phyloP scores from a whole-genome alignment of 257 asterid species.

The Solanum chilense region DNA sequence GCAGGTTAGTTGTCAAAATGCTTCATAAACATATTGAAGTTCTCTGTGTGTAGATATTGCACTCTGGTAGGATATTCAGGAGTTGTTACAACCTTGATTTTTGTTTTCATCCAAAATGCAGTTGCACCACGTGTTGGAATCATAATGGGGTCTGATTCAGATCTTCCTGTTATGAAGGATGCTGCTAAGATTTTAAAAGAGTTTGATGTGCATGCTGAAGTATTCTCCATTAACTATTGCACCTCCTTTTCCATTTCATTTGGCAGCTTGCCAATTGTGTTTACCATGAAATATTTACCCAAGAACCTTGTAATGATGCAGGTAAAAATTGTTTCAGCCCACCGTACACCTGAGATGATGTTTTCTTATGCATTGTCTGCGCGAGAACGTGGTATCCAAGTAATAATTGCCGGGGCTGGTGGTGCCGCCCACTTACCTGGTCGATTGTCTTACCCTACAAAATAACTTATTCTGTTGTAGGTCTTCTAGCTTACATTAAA shows the following conservation, averaged over 20 bases:
- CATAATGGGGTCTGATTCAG: conserved; percentile 99
- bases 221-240: conserved; percentile 8
- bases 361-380: conserved; percentile 75
- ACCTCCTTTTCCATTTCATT: not conserved
- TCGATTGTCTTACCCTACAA: not conserved
- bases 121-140: conserved; percentile 82
- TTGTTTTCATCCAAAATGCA: conserved; percentile 16
- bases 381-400: conserved; percentile 86
- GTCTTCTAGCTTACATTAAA: not conserved
- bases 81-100: not conserved
- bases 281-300: not conserved
- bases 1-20: conserved; percentile 32
- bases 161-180: conserved; percentile 97
- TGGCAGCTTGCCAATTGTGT: not conserved
- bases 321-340: conserved; percentile 97
- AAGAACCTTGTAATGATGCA: conserved; percentile 10
- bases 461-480: not conserved
- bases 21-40: not conserved
- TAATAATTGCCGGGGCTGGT: conserved; percentile 97
- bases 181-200: conserved; percentile 79
- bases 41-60: not conserved
- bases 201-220: conserved; percentile 86
- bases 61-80: not conserved
- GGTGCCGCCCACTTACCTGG: conserved; percentile 99
- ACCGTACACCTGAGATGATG: conserved; percentile 88